phyloP scores from a whole-genome alignment of 2,329 filamentous ascomycete genomes.

The Cladosporium sp. region DNA sequence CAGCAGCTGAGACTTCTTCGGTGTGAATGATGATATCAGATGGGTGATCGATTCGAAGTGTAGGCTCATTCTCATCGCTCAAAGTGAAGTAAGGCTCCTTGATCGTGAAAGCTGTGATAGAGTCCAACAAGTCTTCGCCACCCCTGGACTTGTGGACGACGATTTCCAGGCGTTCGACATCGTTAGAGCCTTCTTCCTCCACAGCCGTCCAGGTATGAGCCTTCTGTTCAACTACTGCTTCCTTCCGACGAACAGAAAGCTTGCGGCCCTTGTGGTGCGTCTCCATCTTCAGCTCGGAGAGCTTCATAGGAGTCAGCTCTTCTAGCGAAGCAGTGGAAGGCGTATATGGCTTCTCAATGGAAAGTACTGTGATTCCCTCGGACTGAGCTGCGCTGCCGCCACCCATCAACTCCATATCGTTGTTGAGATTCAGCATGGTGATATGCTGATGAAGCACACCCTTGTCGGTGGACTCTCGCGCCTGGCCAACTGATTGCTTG shows the following conservation, averaged over 20 bases:
- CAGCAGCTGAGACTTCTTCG: background rate
- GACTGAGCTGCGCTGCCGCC: background rate
- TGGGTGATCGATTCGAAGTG: conserved; percentile 27
- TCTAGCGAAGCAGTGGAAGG: conserved; percentile 10
- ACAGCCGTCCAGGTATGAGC: conserved; percentile 29
- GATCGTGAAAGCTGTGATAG: conserved; percentile 19
- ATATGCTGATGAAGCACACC: conserved; percentile 5
- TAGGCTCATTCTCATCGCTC: conserved; percentile 25
- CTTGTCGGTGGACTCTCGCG: conserved; percentile 3
- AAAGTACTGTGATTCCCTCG: conserved; percentile 3
- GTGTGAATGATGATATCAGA: conserved; percentile 20
- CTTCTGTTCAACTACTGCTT: conserved; percentile 18
- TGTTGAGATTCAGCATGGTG: conserved; percentile 6
- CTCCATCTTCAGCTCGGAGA: conserved; percentile 16
- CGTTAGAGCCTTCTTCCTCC: conserved; percentile 23
- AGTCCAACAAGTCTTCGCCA: conserved; percentile 33
- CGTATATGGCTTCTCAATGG: conserved; percentile 11
- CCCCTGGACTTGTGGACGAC: conserved; percentile 32
- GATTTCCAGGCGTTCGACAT: conserved; percentile 21
- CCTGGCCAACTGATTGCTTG: background rate
- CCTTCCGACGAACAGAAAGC: conserved; percentile 19
- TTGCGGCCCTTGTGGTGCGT: conserved; percentile 20
- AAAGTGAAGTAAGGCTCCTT: conserved; percentile 31
- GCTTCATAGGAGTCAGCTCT: conserved; percentile 12
- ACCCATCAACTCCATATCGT: conserved; percentile 11